A percentile compares a stretch with the other conserved stretches of the same genome.
phyloP scores from a whole-genome alignment of 768 basidiomycete species.

The Hysterangium stoloniferum region DNA sequence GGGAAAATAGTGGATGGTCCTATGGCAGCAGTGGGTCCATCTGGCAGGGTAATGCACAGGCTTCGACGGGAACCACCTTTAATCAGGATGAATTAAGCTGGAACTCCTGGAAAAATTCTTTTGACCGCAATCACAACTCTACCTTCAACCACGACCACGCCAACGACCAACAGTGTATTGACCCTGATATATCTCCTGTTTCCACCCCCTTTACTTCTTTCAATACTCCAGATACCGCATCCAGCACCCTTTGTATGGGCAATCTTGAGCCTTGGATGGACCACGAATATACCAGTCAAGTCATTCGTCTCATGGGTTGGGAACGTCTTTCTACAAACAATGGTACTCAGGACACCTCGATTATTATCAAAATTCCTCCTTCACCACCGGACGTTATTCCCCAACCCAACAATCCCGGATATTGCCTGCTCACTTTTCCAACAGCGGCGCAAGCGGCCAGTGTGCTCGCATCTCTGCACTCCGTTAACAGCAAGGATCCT shows the following conservation, averaged over 20 bases:
- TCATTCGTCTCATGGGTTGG: constrained; percentile 84
- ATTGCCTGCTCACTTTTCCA: constrained; percentile 83
- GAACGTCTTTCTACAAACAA: constrained; percentile 34
- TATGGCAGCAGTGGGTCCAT: constrained; percentile 7
- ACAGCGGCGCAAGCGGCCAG: constrained; percentile 59
- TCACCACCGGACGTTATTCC: constrained; percentile 51
- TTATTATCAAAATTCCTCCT: constrained; percentile 58
- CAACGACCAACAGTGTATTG: constrained; percentile 1
- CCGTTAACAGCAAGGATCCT: constrained; percentile 23
- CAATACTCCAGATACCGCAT: neutral
- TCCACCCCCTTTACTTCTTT: constrained; percentile 31
- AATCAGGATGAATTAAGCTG: neutral
- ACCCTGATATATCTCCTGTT: neutral
- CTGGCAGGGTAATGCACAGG: neutral
- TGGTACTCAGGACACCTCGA: constrained; percentile 12
- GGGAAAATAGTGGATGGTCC: constrained; percentile 1
- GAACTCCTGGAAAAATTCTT: neutral
- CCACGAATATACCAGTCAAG: constrained; percentile 87
- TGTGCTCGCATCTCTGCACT: constrained; percentile 60
- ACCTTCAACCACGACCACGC: neutral
- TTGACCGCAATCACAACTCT: neutral
- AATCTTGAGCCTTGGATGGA: constrained; percentile 97
- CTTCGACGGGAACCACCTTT: neutral
- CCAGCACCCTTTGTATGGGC: constrained; percentile 68
- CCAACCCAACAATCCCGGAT: constrained; percentile 77